Evolutionary conservation across 2,329 filamentous ascomycete species (phyloP), one percentile per base, ranked within the genome.

Genomic region (Alternaria tenuissima): DNA sequence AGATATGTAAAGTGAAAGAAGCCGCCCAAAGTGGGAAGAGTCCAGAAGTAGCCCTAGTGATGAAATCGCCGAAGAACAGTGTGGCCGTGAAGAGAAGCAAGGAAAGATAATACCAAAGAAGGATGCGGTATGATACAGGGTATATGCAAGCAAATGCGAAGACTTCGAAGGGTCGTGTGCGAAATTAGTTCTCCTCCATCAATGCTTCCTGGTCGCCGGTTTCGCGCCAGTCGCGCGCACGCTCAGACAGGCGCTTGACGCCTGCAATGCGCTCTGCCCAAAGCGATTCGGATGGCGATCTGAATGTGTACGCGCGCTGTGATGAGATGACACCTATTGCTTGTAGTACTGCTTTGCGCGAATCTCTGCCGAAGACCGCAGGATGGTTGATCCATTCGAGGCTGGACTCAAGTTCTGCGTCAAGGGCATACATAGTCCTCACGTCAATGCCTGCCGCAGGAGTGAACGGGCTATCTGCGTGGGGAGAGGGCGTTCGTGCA

Each of bases 381-480:
- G 95, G 95, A 74, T 99, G 95, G 75, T 91, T 93, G 79, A 99
- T 98, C 95, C 95, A 99, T 80, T 99, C 95, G 16, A 99, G 83
- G 52, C 91, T 92, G 34, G 91, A 88, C 76, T 97, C 93, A 34
- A 99, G 86, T 78, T 99, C 95, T 1, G 91, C 88, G 76, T 99
- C 95, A 18, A 99, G 87, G 3, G 95, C 94, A 24, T 88, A 84
- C 71, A 98, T 94, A 0, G 92, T 95, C 36, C 84, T 85, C 6
- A 87, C 81, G 73, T 99, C 95, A 57, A 99, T 94, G n/a, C 93
- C 91, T 7, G 89, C 87, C 30, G 81, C 86, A 67, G 78, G 90
- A 59, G 78, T 85, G 76, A 78, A 92, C 46, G 79, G 85, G 70
- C 77, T 83, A 51, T 77, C 73, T 12, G 74, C 68, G 56, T 78